Base-by-base conservation (phyloP, 2,329 filamentous ascomycete genomes). In the Fusarium brachygibbosum region DNA sequence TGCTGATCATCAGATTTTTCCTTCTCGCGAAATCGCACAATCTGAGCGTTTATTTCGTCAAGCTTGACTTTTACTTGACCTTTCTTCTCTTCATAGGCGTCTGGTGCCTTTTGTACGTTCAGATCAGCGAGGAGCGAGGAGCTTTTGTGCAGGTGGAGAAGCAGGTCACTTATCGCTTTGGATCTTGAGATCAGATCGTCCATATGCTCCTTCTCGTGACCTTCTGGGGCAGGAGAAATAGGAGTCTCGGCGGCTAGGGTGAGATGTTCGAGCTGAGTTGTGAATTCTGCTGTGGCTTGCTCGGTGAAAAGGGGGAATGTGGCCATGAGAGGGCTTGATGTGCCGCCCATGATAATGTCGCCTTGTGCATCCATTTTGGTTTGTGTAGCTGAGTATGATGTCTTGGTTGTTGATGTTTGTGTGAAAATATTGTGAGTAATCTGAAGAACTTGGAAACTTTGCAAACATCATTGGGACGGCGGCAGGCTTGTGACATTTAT, bases 401-500 rank as follows among this genome's bases (percentile, higher is more conserved):
- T 29, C 29, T 10, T 12, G 9, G 29, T 9, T 29, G 9, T 9
- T 6, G 3, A 8, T 29, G 8, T 29, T 29, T 3, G 5, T 29
- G 29, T 29, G 29, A 3, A 19, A 19, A 21, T 38, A 6, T 13
- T 19, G 3, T 14, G 3, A 38, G 3, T 21, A 21, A 14, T 21
- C 6, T 14, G 19, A 12, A 19, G 6, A 19, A 13, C 12, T 19
- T 21, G n/a, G 6, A 8, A 5, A 13, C 23, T 4, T 38, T 7
- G 6, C 6, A 14, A 9, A 19, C 12, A 14, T 21, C 12, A 13
- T 21, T 38, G 19, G 6, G 13, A 38, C 8, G 28, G 17, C 3
- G 42, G 2, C 7, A 25, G 17, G 25, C 8, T 2, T 9, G 0
- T 12, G 0, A 2, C 4, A 21, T 46, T 46, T 46, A 21, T 21